A percentile compares a stretch with the other conserved stretches of the same genome.
phyloP scores from a whole-genome alignment of 2,329 filamentous ascomycete species.

The Exophiala oligosperma region DNA sequence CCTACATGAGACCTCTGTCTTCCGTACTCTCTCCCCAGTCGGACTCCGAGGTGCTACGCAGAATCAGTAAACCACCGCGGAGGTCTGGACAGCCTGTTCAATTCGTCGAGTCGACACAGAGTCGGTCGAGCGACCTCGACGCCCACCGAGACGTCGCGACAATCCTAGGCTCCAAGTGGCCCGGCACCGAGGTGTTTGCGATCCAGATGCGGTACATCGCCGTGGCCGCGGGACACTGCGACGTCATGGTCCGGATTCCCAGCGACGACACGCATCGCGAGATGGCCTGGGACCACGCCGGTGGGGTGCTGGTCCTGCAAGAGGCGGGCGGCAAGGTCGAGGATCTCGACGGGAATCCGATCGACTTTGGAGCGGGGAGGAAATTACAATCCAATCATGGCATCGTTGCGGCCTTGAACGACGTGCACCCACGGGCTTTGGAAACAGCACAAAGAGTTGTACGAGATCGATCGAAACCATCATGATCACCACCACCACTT shows the following conservation, averaged over 20 bases:
- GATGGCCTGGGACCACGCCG: constrained; percentile 58
- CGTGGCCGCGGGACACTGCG: constrained; percentile 51
- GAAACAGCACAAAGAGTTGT: background rate
- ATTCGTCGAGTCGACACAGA: constrained; percentile 1
- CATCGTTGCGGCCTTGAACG: constrained; percentile 38
- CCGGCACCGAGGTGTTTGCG: constrained; percentile 52
- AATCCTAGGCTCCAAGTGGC: constrained; percentile 46
- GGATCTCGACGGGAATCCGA: constrained; percentile 51
- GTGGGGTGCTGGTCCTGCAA: constrained; percentile 52
- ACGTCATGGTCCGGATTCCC: constrained; percentile 52
- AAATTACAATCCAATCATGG: constrained; percentile 41
- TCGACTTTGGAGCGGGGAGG: constrained; percentile 50
- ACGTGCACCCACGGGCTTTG: background rate
- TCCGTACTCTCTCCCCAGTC: constrained; percentile 30
- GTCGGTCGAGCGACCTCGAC: background rate
- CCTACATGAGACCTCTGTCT: constrained; percentile 42
- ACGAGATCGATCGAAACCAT: too few species aligned
- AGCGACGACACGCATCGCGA: constrained; percentile 48
- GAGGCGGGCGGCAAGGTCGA: constrained; percentile 53
- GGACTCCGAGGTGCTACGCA: constrained; percentile 27
- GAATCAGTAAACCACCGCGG: constrained; percentile 29
- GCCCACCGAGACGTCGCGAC: constrained; percentile 32
- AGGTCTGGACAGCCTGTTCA: background rate
- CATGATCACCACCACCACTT: too few species aligned
- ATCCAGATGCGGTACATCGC: constrained; percentile 57